phyloP scores from a whole-genome alignment of 306 rosid species.

The Dryas alaskensis region DNA sequence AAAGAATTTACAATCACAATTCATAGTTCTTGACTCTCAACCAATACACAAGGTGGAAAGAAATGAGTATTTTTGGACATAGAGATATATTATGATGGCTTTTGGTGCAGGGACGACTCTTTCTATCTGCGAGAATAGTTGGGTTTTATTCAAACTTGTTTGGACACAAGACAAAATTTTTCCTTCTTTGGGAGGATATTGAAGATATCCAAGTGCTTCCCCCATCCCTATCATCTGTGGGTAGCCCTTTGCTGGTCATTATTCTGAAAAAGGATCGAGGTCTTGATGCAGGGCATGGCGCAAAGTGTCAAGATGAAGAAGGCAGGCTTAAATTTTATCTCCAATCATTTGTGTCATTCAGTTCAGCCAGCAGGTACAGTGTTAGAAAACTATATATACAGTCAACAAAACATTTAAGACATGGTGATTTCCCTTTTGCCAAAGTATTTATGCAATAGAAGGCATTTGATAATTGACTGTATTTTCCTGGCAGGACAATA shows the following conservation, averaged over 20 bases:
- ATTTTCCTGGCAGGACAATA: conserved; percentile 54
- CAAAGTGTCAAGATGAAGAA: conserved; percentile 78
- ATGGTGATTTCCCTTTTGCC: not conserved
- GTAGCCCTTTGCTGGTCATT: conserved; percentile 72
- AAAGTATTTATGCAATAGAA: not conserved
- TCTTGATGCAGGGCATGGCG: conserved; percentile 74
- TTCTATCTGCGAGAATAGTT: conserved; percentile 75
- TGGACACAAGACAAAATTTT: conserved; percentile 88
- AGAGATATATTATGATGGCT: not conserved
- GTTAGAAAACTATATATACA: not conserved
- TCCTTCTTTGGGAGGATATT: conserved; percentile 93
- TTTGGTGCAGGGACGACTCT: conserved; percentile 71
- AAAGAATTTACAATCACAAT: not conserved
- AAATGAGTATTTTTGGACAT: too few relatives aligned
- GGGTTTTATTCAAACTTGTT: conserved; percentile 77
- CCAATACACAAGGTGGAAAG: not conserved
- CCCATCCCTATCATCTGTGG: conserved; percentile 70
- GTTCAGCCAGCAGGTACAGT: conserved; percentile 66
- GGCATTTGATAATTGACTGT: conserved; percentile 12
- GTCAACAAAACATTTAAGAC: not conserved
- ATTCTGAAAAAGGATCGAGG: conserved; percentile 66
- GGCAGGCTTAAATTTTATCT: conserved; percentile 85
- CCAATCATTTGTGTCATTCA: conserved; percentile 77
- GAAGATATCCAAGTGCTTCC: conserved; percentile 68
- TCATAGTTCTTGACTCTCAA: conserved; percentile 1